A percentile compares a stretch with the other conserved stretches of the same genome.
Conservation (phyloP, 139 green algal genomes). For the Tetradesmus lagerheimii region DNA sequence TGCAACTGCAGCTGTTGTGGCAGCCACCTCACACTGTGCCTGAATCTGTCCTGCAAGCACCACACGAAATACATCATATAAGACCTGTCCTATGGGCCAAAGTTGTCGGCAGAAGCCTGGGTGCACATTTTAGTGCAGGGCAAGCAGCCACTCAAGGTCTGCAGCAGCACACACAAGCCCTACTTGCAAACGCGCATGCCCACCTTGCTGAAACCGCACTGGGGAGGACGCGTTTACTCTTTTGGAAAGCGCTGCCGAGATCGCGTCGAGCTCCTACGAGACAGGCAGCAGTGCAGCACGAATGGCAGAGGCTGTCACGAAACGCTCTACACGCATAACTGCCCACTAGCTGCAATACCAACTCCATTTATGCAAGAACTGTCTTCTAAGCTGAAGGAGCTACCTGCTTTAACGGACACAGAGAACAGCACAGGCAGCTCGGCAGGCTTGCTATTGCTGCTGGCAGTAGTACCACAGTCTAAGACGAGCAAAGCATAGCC, state of each 20-base stretch:
- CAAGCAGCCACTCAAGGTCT: neutral
- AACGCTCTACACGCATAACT: neutral
- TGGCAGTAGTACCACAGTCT: neutral
- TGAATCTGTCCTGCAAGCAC: neutral
- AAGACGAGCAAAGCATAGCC: too few relatives aligned
- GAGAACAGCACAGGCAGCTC: neutral
- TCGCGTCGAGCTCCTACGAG: conserved; percentile 16
- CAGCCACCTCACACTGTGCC: neutral
- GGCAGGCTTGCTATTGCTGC: neutral
- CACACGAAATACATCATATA: neutral
- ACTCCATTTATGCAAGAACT: neutral
- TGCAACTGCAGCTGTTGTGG: neutral
- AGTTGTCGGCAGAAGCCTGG: too few relatives aligned
- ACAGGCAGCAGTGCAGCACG: neutral
- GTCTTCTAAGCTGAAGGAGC: neutral
- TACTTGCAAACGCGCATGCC: neutral
- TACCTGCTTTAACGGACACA: neutral
- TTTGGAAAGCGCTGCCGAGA: neutral
- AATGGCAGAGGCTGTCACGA: neutral
- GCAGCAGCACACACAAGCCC: neutral
- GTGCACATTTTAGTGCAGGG: neutral
- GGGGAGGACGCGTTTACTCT: neutral
- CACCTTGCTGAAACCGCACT: neutral
- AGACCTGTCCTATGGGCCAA: too few relatives aligned
- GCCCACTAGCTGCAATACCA: neutral